Evolutionary conservation across 208 protist genomes (phyloP).

Genomic region (Leishmania tropica): DNA sequence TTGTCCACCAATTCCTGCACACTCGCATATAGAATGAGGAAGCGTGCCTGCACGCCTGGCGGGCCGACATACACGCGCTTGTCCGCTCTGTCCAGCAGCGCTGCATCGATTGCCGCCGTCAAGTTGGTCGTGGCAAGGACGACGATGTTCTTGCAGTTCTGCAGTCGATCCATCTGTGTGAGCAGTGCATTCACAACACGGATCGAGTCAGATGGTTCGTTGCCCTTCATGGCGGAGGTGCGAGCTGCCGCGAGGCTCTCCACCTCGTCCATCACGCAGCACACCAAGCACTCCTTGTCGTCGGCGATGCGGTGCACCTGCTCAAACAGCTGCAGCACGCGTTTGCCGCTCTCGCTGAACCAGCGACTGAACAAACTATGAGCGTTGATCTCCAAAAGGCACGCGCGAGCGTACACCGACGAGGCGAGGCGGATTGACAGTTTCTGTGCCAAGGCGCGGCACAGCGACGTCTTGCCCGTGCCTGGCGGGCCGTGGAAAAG

Average conservation of each 20-base stretch:
- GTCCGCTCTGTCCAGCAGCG: conserved; percentile 97
- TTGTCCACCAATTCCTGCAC: conserved; percentile 77
- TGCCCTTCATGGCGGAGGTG: conserved; percentile 83
- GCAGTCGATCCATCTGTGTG: conserved; percentile 96
- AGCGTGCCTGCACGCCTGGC: conserved; percentile 78
- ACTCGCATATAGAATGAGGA: conserved; percentile 73
- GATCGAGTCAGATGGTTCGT: conserved; percentile 96
- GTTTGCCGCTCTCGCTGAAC: conserved; percentile 98
- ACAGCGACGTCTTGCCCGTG: conserved; percentile 95
- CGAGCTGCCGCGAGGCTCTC: conserved; percentile 94
- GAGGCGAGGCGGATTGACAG: conserved; percentile 61
- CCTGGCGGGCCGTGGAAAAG: conserved; percentile 94
- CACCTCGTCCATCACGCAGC: conserved; percentile 96
- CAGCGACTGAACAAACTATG: conserved; percentile 97
- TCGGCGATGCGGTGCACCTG: conserved; percentile 81
- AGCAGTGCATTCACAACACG: conserved; percentile 96
- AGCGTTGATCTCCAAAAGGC: conserved; percentile 95
- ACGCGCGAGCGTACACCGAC: conserved; percentile 40
- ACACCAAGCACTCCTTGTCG: conserved; percentile 70
- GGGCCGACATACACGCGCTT: conserved; percentile 94
- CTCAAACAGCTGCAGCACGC: conserved; percentile 95
- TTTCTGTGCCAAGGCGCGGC: conserved; percentile 88
- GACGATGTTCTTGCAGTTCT: conserved; percentile 89
- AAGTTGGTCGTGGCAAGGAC: conserved; percentile 97
- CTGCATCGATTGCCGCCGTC: conserved; percentile 91